Conservation (phyloP, 1,284 basidiomycete genomes). For the Ustilago vetiveriae region DNA sequence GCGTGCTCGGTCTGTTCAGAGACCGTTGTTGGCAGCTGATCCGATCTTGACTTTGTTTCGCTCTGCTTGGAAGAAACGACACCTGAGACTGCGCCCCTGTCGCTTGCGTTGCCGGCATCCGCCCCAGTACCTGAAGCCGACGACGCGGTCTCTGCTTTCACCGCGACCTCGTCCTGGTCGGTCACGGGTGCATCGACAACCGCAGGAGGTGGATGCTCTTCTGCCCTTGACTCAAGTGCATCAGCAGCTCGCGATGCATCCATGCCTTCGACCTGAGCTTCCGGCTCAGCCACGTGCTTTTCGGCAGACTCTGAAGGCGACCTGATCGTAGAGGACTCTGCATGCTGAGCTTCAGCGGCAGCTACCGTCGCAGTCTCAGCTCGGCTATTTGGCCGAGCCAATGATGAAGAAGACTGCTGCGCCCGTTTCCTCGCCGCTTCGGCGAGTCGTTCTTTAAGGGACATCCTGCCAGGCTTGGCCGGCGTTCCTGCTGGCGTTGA, state of each 20-base stretch:
- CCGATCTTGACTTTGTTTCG: too few relatives aligned
- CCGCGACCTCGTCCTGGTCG: too few relatives aligned
- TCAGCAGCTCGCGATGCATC: too few relatives aligned
- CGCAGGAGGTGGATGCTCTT: not conserved
- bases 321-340: not conserved
- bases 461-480: conserved; percentile 42
- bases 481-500: conserved; percentile 28
- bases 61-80: too few relatives aligned
- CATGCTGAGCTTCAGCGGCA: not conserved
- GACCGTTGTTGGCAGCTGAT: too few relatives aligned
- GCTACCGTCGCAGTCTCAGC: not conserved
- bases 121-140: too few relatives aligned
- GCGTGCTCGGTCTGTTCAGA: too few relatives aligned
- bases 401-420: conserved; percentile 10
- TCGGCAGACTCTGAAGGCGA: not conserved
- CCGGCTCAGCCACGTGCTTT: not conserved
- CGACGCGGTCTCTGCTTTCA: too few relatives aligned
- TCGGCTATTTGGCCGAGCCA: conserved; percentile 9
- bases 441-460: conserved; percentile 49
- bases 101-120: too few relatives aligned
- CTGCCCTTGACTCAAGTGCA: not conserved
- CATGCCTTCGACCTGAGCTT: not conserved
- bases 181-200: not conserved
- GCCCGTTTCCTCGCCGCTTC: conserved; percentile 54
- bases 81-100: too few relatives aligned